phyloP scores from a whole-genome alignment of 345 rosid genomes.

The Trapa bicornis region DNA sequence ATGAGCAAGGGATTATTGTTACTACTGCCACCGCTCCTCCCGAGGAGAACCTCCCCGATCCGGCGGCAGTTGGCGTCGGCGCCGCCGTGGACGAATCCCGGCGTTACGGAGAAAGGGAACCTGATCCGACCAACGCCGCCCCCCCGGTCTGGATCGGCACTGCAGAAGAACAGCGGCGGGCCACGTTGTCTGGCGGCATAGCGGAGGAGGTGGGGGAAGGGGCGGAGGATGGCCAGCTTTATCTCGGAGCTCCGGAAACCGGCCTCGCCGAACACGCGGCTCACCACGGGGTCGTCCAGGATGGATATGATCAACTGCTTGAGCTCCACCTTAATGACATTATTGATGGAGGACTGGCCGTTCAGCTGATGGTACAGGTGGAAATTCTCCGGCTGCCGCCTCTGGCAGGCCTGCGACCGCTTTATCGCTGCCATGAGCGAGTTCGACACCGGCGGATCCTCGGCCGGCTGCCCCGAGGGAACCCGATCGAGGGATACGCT shows the following conservation, averaged over 20 bases:
- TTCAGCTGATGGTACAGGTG: conserved; percentile 57
- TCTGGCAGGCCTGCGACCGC: conserved; percentile 85
- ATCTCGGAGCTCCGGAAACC: conserved; percentile 86
- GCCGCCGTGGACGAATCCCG: conserved; percentile 9
- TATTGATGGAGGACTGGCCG: conserved; percentile 23
- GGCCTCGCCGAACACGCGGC: conserved; percentile 79
- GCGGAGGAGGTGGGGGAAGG: conserved; percentile 50
- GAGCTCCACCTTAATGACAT: conserved; percentile 71
- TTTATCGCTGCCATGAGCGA: conserved; percentile 97
- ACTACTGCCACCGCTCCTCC: conserved; percentile 31
- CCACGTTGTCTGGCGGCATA: conserved; percentile 28
- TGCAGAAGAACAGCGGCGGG: conserved; percentile 50
- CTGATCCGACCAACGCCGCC: conserved; percentile 5
- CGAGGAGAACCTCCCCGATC: conserved; percentile 45
- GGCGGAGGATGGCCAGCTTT: conserved; percentile 70
- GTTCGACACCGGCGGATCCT: conserved; percentile 71
- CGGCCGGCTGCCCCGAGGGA: conserved; percentile 41
- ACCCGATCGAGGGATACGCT: conserved; percentile 76
- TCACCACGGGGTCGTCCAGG: conserved; percentile 83
- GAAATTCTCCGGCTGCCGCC: conserved; percentile 73
- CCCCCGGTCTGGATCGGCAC: conserved; percentile 24
- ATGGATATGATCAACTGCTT: conserved; percentile 64
- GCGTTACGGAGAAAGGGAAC: conserved; percentile 21
- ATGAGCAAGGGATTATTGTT: conserved; percentile 45
- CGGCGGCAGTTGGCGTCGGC: conserved; percentile 44